Evolutionary conservation across 345 rosid species (phyloP).

Genomic region (Populus tremula): DNA sequence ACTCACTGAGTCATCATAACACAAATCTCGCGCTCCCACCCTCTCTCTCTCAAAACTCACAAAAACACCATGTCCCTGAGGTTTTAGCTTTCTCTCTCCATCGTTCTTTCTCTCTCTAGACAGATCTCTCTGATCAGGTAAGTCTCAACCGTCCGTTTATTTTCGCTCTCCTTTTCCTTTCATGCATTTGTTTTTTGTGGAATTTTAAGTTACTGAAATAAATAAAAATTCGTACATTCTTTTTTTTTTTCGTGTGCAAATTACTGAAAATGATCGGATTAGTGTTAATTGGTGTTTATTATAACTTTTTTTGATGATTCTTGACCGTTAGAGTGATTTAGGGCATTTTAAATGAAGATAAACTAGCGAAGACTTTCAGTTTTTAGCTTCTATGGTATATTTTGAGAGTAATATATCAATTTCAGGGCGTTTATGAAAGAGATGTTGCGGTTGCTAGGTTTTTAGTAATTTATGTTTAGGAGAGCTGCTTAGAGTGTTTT

Average conservation of each 20-base stretch:
- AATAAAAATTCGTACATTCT: too few relatives aligned
- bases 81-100: conserved; percentile 10
- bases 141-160: conserved; percentile 13
- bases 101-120: neutral
- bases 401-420: neutral
- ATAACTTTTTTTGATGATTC: too few relatives aligned
- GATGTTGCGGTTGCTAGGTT: neutral
- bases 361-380: neutral
- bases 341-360: too few relatives aligned
- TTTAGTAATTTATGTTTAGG: neutral
- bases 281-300: too few relatives aligned
- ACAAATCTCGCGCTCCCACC: neutral
- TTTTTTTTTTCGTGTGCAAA: too few relatives aligned
- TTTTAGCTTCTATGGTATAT: neutral
- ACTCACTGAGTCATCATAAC: neutral
- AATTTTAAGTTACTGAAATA: neutral
- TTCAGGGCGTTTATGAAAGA: neutral
- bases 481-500: neutral
- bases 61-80: neutral
- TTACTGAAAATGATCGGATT: too few relatives aligned
- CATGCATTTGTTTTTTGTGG: neutral
- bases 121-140: conserved; percentile 30
- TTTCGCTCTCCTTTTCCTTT: neutral
- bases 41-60: neutral
- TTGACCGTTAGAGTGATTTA: too few relatives aligned